Evolutionary conservation across 1,284 basidiomycete genomes (phyloP), one percentile per base, ranked within the genome.

Genomic region (Ceratobasidium sp.): DNA sequence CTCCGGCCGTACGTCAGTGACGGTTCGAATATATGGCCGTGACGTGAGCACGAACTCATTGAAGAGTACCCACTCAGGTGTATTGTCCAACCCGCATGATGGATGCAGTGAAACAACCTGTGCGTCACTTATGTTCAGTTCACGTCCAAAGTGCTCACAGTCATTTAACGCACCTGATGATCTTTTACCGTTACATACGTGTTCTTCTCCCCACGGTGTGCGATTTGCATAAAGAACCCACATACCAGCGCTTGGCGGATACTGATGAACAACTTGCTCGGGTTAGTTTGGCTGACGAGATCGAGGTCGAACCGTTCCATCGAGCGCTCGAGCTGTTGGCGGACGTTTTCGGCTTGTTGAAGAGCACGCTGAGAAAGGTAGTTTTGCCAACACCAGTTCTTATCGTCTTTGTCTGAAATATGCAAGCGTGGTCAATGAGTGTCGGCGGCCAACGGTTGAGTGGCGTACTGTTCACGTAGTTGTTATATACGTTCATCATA

Each of bases 181-280:
- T 99, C 97, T 87, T 98, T 99, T 81, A 98, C 92, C 0, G 97
- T 99, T 81, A 92, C 83, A 84, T 97, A 97, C 78, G 88, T 90
- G 75, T 84, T 85, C 87, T 96, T 96, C 83, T 96, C 94, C n/a
- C 95, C 95, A 85, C 95, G 96, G 86, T 98, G 96, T 5, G 97
- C 97, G 9, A 97, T 92, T 85, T 99, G 97, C 97, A 98, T 98
- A 87, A 99, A 99, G 89, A 96, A 99, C 0, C 97, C 97, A 83
- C 94, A 95, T 0, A 95, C 93, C 61, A 99, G 88, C 1, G 94
- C 93, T 85, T 94, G 93, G 42, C 95, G 91, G 79, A 99, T 93
- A 82, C 94, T 94, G 79, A 87, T 83, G 86, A 92, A 95, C 83
- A 95, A 91, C 83, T 93, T 94, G 84, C 91, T 91, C 85, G 94